Evolutionary conservation across 306 rosid species (phyloP).

Genomic region (Benincasa hispida): DNA sequence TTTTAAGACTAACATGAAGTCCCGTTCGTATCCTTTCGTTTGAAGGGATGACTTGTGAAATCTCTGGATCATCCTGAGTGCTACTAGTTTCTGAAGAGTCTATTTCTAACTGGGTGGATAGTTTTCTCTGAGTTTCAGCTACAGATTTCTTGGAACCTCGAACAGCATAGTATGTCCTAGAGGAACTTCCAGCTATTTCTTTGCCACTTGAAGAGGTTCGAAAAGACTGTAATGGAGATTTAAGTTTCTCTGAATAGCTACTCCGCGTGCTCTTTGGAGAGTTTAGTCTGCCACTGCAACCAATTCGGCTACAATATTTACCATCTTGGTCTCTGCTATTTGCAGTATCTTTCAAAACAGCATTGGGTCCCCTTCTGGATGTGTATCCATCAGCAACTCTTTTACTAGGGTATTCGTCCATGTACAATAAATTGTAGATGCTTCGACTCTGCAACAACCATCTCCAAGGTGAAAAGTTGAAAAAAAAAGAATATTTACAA

Average conservation of each 20-base stretch:
- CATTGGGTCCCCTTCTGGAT: background rate
- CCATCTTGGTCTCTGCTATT: background rate
- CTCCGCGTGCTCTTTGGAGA: background rate
- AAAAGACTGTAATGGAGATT: constrained; percentile 16
- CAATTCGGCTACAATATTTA: constrained; percentile 3
- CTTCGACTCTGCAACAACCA: background rate
- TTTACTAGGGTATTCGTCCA: constrained; percentile 11
- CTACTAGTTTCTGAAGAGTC: constrained; percentile 78
- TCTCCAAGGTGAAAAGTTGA: background rate
- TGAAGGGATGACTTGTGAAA: constrained; percentile 30
- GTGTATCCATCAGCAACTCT: constrained; percentile 1
- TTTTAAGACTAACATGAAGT: constrained; percentile 26
- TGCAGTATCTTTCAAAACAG: constrained; percentile 1
- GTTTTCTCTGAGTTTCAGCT: constrained; percentile 31
- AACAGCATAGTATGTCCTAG: constrained; percentile 31
- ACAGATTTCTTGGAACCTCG: constrained; percentile 43
- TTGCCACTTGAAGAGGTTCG: constrained; percentile 48
- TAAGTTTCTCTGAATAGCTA: constrained; percentile 5
- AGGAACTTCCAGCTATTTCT: constrained; percentile 71
- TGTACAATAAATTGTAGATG: background rate
- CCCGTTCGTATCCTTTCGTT: constrained; percentile 42
- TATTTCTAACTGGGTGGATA: constrained; percentile 39
- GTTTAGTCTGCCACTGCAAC: constrained; percentile 11
- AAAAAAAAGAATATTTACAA: background rate
- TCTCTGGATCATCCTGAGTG: constrained; percentile 57